Base-by-base conservation (phyloP, 768 basidiomycete genomes). In the Termitomyces sp. region DNA sequence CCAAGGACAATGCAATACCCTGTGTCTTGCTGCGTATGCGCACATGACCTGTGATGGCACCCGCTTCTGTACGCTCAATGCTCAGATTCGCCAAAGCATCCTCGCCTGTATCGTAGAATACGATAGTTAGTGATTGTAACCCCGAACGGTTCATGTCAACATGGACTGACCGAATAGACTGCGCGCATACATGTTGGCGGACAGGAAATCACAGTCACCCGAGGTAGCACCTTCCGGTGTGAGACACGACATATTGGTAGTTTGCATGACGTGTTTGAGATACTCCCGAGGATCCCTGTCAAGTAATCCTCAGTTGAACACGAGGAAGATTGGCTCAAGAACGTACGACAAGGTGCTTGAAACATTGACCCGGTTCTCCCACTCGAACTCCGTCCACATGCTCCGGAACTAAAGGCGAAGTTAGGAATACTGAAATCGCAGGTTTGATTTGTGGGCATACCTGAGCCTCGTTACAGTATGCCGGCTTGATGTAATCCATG, bases 371-470 rank as follows among this genome's bases (percentile, higher is more conserved):
- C 95, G 84, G 76, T 99, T 99, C 81, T 99, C 96, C 96, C 96
- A 99, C 72, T 99, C 96, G 68, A 99, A 99, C 73, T 98, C 97
- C 30, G 95, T 99, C 96, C 96, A 97, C 94, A 96, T 96, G 72
- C 85, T 92, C 35, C 96, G 85, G 85, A 96, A 96, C 90, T 95
- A 62, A 50, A 32, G 28, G n/a, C 18, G 20, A 50, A 43, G 28
- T 54, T 9, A 54, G 33, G 20, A 38, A 53, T 26, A 53, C 40
- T 30, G 18, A 32, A n/a, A 28, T 38, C 6, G n/a, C 18, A 13
- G n/a, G 40, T 2, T 41, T n/a, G n/a, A 28, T 32, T n/a, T n/a
- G 5, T 4, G 32, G 5, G 5, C 76, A 23, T 67, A 91, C 93
- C 84, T 95, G 93, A 23, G 91, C 87, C 72, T 99, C 96, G 44